A percentile compares a stretch with the other conserved stretches of the same genome.
phyloP scores from a whole-genome alignment of 2,329 filamentous ascomycete species.

The Drechslerella dactyloides region DNA sequence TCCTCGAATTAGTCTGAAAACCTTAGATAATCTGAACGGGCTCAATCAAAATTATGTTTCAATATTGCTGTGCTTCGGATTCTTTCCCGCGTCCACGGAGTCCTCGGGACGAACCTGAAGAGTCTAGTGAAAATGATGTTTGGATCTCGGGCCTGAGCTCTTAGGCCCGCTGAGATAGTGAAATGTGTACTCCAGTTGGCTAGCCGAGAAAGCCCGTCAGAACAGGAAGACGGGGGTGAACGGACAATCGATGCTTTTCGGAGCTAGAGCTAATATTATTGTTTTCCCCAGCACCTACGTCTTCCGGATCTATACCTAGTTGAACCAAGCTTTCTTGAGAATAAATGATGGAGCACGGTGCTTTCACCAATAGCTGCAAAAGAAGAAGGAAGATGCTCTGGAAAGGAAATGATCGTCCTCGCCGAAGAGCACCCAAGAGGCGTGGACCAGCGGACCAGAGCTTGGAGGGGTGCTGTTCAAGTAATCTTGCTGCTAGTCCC shows the following conservation, averaged over 20 bases:
- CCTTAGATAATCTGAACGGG: constrained; percentile 15
- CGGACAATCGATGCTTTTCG: constrained; percentile 17
- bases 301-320: neutral
- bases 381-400: constrained; percentile 15
- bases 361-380: constrained; percentile 15
- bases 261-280: constrained; percentile 9
- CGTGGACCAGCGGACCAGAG: constrained; percentile 29
- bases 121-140: constrained; percentile 14
- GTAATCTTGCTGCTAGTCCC: constrained; percentile 25
- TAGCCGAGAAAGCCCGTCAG: constrained; percentile 35
- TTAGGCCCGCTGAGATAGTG: constrained; percentile 17
- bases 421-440: constrained; percentile 35
- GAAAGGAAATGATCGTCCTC: constrained; percentile 46
- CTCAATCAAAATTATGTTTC: neutral
- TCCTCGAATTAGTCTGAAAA: constrained; percentile 23
- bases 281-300: neutral
- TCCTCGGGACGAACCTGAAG: constrained; percentile 36
- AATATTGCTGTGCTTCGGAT: constrained; percentile 14
- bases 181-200: constrained; percentile 26
- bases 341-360: constrained; percentile 12
- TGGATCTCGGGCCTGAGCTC: constrained; percentile 30
- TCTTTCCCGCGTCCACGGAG: constrained; percentile 33
- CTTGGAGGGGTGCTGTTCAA: constrained; percentile 23
- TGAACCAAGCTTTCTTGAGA: constrained; percentile 3
- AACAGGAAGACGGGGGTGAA: constrained; percentile 25